Conservation (phyloP, 129 eudicot species). For the Centaurea solstitialis region DNA sequence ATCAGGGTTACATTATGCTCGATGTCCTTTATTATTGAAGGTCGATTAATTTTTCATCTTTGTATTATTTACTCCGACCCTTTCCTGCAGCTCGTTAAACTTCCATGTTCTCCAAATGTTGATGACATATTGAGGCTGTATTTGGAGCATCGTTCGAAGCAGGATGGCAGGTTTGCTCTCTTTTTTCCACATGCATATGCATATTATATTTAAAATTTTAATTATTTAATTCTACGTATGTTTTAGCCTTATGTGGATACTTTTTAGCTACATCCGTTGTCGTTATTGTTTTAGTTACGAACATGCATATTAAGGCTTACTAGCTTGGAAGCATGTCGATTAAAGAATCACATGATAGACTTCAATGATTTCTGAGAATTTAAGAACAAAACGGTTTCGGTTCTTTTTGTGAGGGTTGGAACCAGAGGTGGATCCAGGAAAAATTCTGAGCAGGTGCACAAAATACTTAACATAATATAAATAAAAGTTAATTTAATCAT, state of each 20-base stretch:
- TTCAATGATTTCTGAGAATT: too few species aligned
- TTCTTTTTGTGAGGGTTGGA: too few species aligned
- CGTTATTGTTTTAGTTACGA: neutral
- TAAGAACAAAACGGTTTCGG: too few species aligned
- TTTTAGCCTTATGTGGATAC: neutral
- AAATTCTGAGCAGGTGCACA: too few species aligned
- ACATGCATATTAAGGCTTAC: neutral
- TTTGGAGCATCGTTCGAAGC: constrained; percentile 38
- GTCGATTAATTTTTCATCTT: neutral
- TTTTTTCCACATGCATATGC: neutral
- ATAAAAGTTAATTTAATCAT: too few species aligned
- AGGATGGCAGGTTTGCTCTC: constrained; percentile 45
- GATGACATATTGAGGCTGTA: constrained; percentile 54
- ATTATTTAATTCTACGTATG: neutral
- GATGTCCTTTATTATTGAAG: neutral
- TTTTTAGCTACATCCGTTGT: neutral
- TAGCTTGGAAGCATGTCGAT: too few species aligned
- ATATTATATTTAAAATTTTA: neutral
- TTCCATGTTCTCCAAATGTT: constrained; percentile 75
- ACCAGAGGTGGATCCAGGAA: too few species aligned
- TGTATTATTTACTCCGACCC: neutral
- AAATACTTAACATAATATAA: too few species aligned
- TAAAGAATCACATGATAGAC: too few species aligned
- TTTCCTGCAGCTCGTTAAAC: constrained; percentile 64
- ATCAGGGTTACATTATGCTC: neutral